Evolutionary conservation across 441 rosid genomes (phyloP), one percentile per base, ranked within the genome.

Genomic region (Pelargonium cotyledonis): DNA sequence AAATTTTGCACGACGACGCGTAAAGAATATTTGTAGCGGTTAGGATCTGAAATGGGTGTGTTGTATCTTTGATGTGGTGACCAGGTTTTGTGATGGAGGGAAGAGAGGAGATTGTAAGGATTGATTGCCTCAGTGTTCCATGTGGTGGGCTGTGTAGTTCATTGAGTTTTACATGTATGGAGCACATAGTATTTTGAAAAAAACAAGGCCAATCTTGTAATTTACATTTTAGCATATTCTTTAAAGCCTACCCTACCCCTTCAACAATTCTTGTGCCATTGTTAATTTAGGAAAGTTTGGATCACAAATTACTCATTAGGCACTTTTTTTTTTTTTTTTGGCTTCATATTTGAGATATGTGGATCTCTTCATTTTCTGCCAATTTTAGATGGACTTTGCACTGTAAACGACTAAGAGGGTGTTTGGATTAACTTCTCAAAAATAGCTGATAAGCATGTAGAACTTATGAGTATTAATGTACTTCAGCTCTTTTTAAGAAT

Each of bases 161-260:
- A 8, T 43, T 43, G 47, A 43, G 47, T 43, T 43, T 35, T 35
- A 35, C 40, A 35, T 35, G 40, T 35, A 35, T 35, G 40, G 40
- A 12, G 47, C 11, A 43, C 47, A 49, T 14, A n/a, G 14, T 47
- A 47, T 47, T n/a, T n/a, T n/a, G 14, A 47, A 47, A 12, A 47
- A 5, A 12, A 10, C 15, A n/a, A 12, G 57, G 14, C n/a, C 57
- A 49, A n/a, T 49, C 14, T 49, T 49, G 57, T 49, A 49, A 49
- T 38, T 62, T 46, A 6, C 72, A 69, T 41, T 10, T 38, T 43
- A 5, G 57, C 57, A 49, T n/a, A 49, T 49, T 49, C 57, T 49
- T 49, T 41, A 0, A 60, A n/a, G 11, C 6, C 29, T 12, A 1
- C 19, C 60, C 16, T 6, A 53, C 16, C 19, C 57, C 57, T 11